These are phyloP conservation scores for Periglandula ipomoeae DNA, from an alignment of 2,329 filamentous ascomycete genomes.

Conservation along the genomic window DNA sequence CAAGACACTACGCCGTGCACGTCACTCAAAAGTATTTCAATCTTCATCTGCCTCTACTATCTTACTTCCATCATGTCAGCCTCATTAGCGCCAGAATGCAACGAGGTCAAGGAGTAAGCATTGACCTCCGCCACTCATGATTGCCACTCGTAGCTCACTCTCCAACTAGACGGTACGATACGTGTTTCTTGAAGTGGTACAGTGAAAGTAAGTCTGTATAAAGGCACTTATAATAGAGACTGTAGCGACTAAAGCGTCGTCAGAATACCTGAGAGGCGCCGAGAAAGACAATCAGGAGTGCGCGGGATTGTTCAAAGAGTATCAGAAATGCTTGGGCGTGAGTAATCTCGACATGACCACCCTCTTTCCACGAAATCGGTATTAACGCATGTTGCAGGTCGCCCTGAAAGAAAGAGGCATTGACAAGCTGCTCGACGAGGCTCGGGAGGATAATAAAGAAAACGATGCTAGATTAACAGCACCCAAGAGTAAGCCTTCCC, in stretches of 20 bases:
- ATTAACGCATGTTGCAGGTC: constrained; percentile 42
- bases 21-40: too few relatives aligned
- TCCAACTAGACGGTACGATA: constrained; percentile 71
- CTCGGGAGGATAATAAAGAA: constrained; percentile 79
- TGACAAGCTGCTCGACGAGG: constrained; percentile 86
- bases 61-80: constrained; percentile 62
- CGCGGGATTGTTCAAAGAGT: constrained; percentile 74
- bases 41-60: too few relatives aligned
- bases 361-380: background rate
- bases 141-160: constrained; percentile 2
- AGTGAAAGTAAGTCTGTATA: constrained; percentile 69
- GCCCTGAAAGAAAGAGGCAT: constrained; percentile 84
- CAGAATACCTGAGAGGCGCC: constrained; percentile 83
- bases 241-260: constrained; percentile 1
- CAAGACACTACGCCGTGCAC: too few relatives aligned
- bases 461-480: constrained; percentile 54
- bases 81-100: constrained; percentile 89
- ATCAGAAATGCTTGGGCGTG: constrained; percentile 78
- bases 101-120: constrained; percentile 85
- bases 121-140: background rate
- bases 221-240: background rate
- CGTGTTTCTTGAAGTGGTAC: constrained; percentile 98
- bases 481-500: constrained; percentile 32
- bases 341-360: too few relatives aligned
- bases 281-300: constrained; percentile 79